Conservation (phyloP, 2,329 filamentous ascomycete genomes). For the Fragosphaeria purpurea region DNA sequence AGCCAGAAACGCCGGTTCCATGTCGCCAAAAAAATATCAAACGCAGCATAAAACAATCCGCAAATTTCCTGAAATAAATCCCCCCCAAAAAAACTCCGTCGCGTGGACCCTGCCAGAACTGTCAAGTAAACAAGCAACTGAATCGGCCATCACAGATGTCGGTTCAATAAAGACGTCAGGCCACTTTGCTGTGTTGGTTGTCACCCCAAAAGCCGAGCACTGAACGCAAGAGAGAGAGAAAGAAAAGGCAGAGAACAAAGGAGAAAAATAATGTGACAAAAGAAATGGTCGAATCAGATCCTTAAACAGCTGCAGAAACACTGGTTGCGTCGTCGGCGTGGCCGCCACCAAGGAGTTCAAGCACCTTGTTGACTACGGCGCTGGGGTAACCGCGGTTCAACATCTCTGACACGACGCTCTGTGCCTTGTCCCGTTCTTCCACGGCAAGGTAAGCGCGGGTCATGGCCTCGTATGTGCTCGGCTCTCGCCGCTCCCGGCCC, state of each 20-base stretch:
- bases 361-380: conserved; percentile 86
- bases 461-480: conserved; percentile 98
- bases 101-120: too few relatives aligned
- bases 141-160: too few relatives aligned
- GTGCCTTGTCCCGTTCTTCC: conserved; percentile 67
- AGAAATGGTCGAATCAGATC: not conserved
- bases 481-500: conserved; percentile 70
- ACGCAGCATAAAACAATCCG: too few relatives aligned
- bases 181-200: not conserved
- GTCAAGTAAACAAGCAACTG: not conserved
- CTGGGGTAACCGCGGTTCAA: conserved; percentile 79
- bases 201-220: not conserved
- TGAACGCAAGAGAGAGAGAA: not conserved
- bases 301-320: conserved; percentile 5
- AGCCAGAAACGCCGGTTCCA: too few relatives aligned
- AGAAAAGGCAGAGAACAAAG: not conserved
- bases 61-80: too few relatives aligned
- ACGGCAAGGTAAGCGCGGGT: conserved; percentile 81
- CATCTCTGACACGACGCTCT: conserved; percentile 79
- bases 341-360: conserved; percentile 68
- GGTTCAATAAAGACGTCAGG: not conserved
- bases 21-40: too few relatives aligned
- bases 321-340: conserved; percentile 31
- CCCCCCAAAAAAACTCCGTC: too few relatives aligned
- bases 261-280: not conserved